Evolutionary conservation across 345 rosid genomes (phyloP), one percentile per base, ranked within the genome.

Genomic region (Xanthoceras sorbifolium): DNA sequence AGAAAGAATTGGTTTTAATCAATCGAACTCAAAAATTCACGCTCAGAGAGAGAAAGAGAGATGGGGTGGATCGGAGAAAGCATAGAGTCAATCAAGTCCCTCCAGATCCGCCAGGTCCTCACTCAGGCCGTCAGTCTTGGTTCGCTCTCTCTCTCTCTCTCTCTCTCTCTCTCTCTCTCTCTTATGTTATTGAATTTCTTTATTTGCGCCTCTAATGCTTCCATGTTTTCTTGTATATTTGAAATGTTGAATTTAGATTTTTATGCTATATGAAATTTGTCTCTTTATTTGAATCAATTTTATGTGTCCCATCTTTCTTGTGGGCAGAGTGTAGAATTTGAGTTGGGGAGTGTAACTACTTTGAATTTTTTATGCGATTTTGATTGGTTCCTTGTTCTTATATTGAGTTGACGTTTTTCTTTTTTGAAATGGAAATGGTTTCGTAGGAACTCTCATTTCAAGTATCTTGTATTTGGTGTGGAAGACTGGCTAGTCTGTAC

Each of bases 41-140:
- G 4, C 25, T n/a, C 26, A 28, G 22, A 63, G 38, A 63, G 44
- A 28, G 28, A 6, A 22, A n/a, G 23, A 50, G 22, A 55, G 60
- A 95, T 93, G 99, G 91, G 93, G 78, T 90, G 81, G 84, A 82
- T 95, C 85, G 94, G 92, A 73, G 98, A 93, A 32, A 87, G 89
- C 73, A 69, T 90, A 0, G 94, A 89, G 76, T 95, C 98, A 28
- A 82, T 95, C 44, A 91, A 87, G 84, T 88, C 94, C 15, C 85
- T 92, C 59, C 90, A 92, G 89, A 89, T 90, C 86, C 97, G 98
- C 29, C 98, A 93, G 85, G 85, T 92, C 64, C 92, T 95, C 80
- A 85, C 90, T 57, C 98, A 95, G 78, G 86, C 82, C 68, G 82
- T 95, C 77, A 90, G 90, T 78, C 94, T 95, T 29, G 99, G 99